phyloP scores from a whole-genome alignment of 202 grass and related monocot species.

The Brachypodium distachyon region DNA sequence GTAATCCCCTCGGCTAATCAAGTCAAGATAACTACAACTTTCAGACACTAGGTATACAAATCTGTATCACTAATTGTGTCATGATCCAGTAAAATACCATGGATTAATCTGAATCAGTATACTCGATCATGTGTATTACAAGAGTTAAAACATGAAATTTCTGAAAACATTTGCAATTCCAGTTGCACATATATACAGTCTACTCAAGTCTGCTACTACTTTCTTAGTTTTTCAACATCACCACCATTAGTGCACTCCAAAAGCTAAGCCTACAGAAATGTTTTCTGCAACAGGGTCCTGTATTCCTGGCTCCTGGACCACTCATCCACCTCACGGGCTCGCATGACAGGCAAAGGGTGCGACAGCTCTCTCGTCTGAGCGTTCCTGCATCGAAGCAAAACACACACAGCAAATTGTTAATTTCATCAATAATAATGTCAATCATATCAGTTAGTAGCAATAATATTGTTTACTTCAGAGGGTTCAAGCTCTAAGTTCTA shows the following conservation, averaged over 20 bases:
- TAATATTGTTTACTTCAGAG: too few species aligned
- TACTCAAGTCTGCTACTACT: neutral
- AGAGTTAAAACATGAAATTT: neutral
- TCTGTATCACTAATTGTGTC: neutral
- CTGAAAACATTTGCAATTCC: neutral
- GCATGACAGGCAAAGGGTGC: slow-evolving; percentile 80
- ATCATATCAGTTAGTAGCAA: too few species aligned
- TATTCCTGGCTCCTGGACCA: slow-evolving; percentile 87
- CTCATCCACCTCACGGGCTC: slow-evolving; percentile 80
- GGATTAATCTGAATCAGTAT: too few species aligned
- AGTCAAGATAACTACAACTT: too few species aligned
- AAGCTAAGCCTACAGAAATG: neutral
- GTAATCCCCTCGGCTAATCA: too few species aligned
- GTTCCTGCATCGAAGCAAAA: slow-evolving; percentile 47
- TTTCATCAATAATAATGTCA: too few species aligned
- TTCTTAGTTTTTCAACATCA: neutral
- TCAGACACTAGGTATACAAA: too few species aligned
- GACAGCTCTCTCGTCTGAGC: slow-evolving; percentile 81
- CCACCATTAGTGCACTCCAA: neutral
- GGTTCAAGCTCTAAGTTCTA: neutral
- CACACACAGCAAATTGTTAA: neutral
- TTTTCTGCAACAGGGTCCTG: slow-evolving; percentile 29
- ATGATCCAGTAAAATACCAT: too few species aligned
- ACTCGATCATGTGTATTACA: neutral
- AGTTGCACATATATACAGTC: neutral